Evolutionary conservation across 75 land plant species (phyloP).

Genomic region (Pinus taeda): DNA sequence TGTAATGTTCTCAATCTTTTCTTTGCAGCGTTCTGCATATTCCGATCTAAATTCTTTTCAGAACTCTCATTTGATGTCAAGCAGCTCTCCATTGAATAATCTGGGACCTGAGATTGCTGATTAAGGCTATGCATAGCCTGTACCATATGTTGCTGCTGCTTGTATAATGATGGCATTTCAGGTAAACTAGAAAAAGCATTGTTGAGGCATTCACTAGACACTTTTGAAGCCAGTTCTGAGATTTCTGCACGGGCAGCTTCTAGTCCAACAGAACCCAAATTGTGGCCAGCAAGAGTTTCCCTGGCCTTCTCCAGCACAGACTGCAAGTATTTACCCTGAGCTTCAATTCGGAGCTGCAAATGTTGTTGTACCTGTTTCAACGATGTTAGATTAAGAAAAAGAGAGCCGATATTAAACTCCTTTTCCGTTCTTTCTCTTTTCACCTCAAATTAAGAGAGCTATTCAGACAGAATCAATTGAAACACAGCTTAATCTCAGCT

Average conservation of each 20-base stretch:
- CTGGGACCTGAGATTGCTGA: conserved; percentile 16
- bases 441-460: neutral
- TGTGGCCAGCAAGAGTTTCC: conserved; percentile 69
- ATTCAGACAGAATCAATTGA: neutral
- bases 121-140: neutral
- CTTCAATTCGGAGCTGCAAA: conserved; percentile 90
- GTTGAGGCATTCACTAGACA: conserved; percentile 33
- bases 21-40: neutral
- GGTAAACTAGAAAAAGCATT: conserved; percentile 33
- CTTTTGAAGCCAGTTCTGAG: conserved; percentile 69
- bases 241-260: conserved; percentile 81
- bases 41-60: conserved; percentile 21
- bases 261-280: conserved; percentile 39
- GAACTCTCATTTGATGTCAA: conserved; percentile 54
- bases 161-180: conserved; percentile 9
- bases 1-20: neutral
- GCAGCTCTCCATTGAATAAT: conserved; percentile 53
- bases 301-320: conserved; percentile 82
- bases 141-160: conserved; percentile 12
- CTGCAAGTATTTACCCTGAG: conserved; percentile 94
- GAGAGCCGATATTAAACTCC: neutral
- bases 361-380: conserved; percentile 82
- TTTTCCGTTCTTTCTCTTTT: neutral
- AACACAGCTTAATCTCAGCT: neutral
- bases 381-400: conserved; percentile 2